Evolutionary conservation across 306 rosid genomes (phyloP), one percentile per base, ranked within the genome.

Genomic region (Astragalus membranaceus): DNA sequence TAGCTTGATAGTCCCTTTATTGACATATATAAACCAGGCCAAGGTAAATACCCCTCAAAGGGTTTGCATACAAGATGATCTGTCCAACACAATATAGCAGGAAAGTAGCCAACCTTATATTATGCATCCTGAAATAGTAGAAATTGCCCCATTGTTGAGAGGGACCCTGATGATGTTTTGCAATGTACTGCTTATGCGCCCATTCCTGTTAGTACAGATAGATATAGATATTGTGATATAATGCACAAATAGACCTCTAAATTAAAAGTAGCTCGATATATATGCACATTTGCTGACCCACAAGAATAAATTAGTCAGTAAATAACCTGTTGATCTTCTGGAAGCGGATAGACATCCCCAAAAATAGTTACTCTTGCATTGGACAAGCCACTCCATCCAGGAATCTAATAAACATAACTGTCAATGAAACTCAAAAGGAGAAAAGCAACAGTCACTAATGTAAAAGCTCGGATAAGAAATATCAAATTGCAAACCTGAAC

Each of bases 141-240:
- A 95, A 95, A 79, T 95, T 95, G 23, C 97, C 97, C 99, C 99
- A 95, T 72, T 95, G 97, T 78, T 95, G 97, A 73, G 99, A 95
- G 80, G 97, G 96, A 67, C 99, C 97, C 74, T 95, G 99, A 43
- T 89, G 99, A 83, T 95, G 99, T 82, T 95, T 95, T 12, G 89
- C 92, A 47, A 95, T 88, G 78, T 91, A 95, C 78, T 91, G 99
- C 85, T 95, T 95, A 81, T 95, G 99, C 75, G 99, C 99, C 97
- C 99, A 91, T 75, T 91, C 99, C 99, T 95, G 75, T 30, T 50
- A 73, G 68, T 61, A 70, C 67, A 72, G 23, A 63, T 50, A 58
- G 58, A 75, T 68, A 63, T 50, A 58, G 58, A 75, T 68, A 60
- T 17, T 78, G 80, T 74, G 77, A 48, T 30, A 48, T 23, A 1